Conservation (phyloP, 176 grass and related monocot species). For the Urochloa ruziziensis region DNA sequence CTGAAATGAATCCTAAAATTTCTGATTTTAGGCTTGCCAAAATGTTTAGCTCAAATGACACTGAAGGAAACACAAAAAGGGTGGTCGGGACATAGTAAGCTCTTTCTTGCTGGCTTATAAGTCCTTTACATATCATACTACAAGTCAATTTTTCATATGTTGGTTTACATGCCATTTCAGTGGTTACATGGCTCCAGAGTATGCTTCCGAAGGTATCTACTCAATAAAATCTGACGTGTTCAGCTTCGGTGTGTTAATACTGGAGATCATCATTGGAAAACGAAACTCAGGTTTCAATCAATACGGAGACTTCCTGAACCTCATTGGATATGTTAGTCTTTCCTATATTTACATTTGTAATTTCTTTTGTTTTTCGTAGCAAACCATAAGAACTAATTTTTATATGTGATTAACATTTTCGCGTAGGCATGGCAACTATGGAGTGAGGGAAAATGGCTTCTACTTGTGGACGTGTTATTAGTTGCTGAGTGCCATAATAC, state of each 20-base stretch:
- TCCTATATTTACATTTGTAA: too few species aligned
- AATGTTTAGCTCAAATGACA: conserved; percentile 27
- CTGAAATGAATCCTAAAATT: conserved; percentile 48
- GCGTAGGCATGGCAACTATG: not conserved
- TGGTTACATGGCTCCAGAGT: too few species aligned
- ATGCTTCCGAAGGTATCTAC: not conserved
- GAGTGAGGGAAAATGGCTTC: not conserved
- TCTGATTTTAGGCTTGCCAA: conserved; percentile 50
- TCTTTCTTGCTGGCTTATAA: not conserved
- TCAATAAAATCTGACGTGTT: not conserved
- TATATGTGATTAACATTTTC: not conserved
- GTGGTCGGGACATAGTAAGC: conserved; percentile 31
- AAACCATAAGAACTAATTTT: too few species aligned
- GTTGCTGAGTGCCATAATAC: not conserved
- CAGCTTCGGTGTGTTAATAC: not conserved
- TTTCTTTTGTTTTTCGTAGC: too few species aligned
- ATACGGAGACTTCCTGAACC: too few species aligned
- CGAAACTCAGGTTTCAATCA: not conserved
- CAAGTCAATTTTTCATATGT: too few species aligned
- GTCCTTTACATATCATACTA: too few species aligned
- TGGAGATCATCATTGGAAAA: not conserved
- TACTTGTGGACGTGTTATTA: not conserved
- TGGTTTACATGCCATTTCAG: not conserved
- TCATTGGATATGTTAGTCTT: too few species aligned
- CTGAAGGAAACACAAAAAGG: conserved; percentile 27